A percentile compares a stretch with the other conserved stretches of the same genome.
These are phyloP conservation scores for Viridothelium virens DNA, from an alignment of 495 filamentous ascomycete species.

Conservation along the genomic window DNA sequence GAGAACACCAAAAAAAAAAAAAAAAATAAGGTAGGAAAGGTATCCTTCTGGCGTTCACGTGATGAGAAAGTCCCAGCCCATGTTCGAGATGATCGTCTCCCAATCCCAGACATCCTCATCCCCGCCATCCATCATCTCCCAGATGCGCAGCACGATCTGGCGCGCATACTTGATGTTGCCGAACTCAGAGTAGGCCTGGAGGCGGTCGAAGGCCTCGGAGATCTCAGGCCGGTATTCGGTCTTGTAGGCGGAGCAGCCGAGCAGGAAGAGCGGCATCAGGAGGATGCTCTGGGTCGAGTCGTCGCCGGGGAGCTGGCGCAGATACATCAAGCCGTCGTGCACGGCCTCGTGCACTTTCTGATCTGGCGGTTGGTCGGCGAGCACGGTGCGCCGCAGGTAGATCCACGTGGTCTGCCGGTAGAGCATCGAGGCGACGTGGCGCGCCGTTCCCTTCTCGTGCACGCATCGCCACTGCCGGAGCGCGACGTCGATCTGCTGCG, in stretches of 20 bases:
- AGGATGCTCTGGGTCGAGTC: conserved; percentile 64
- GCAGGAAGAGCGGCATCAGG: conserved; percentile 77
- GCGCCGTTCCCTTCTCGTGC: conserved; percentile 60
- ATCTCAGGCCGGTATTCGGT: conserved; percentile 61
- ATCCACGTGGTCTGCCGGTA: conserved; percentile 90
- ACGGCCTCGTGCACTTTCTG: conserved; percentile 63
- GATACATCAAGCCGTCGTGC: conserved; percentile 63
- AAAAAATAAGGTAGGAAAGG: background rate
- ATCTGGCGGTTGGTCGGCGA: conserved; percentile 54
- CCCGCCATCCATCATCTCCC: conserved; percentile 71
- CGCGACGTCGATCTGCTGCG: conserved; percentile 66
- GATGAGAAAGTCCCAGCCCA: conserved; percentile 77
- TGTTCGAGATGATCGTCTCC: conserved; percentile 68
- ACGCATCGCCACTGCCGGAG: conserved; percentile 69
- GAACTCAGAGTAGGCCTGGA: conserved; percentile 70
- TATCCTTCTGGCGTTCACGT: conserved; percentile 41
- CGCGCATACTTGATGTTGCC: conserved; percentile 72
- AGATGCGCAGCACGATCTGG: conserved; percentile 69
- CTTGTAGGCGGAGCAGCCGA: conserved; percentile 79
- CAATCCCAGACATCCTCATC: conserved; percentile 80
- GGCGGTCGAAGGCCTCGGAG: conserved; percentile 55
- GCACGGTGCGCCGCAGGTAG: conserved; percentile 78
- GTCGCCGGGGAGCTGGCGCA: conserved; percentile 54
- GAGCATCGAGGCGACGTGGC: conserved; percentile 68
- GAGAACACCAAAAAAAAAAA: background rate